Evolutionary conservation across 768 basidiomycete genomes (phyloP), one percentile per base, ranked within the genome.

Genomic region (Crassisporium funariophilum): DNA sequence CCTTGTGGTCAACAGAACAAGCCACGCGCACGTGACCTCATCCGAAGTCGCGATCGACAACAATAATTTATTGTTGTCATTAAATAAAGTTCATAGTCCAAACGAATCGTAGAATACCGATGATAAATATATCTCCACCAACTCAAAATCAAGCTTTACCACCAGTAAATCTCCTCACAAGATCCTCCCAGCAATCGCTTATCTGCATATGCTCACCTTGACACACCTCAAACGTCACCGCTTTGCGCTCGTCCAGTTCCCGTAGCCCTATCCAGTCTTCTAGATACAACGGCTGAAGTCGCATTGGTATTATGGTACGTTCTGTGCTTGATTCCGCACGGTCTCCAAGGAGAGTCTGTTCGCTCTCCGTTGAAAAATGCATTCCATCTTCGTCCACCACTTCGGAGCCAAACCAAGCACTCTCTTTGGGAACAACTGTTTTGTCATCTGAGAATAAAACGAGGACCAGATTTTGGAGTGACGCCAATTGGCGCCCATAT

Each of bases 261-360:
- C 81, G 78, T 44, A 94, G 64, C 4, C 91, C 91, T 42, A 93
- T 87, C 86, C 87, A 89, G 60, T 94, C 86, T 54, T 90, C 81
- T 6, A 59, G 58, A 62, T 93, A 94, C 17, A 94, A 63, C 8
- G 80, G 82, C 49, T 92, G 91, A 42, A 62, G 62, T 25, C 72
- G 77, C 88, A 94, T 86, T 2, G 88, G 83, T 21, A 92, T 68
- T 35, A 88, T 74, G 1, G 46, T 52, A 5, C 41, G 23, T 21
- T 35, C 48, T 4, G 34, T 41, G 23, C 35, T 50, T 8, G 11
- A 25, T 7, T 29, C 24, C 21, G 15, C 19, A 13, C 33, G 22
- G 34, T 29, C 15, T 7, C 5, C 21, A 5, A 42, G 31, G 4
- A 36, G 44, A 3, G 36, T 3, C 41, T 38, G 44, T 33, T 41